phyloP scores from a whole-genome alignment of 78 protist genomes.

The Pigoraptor vietnamica region DNA sequence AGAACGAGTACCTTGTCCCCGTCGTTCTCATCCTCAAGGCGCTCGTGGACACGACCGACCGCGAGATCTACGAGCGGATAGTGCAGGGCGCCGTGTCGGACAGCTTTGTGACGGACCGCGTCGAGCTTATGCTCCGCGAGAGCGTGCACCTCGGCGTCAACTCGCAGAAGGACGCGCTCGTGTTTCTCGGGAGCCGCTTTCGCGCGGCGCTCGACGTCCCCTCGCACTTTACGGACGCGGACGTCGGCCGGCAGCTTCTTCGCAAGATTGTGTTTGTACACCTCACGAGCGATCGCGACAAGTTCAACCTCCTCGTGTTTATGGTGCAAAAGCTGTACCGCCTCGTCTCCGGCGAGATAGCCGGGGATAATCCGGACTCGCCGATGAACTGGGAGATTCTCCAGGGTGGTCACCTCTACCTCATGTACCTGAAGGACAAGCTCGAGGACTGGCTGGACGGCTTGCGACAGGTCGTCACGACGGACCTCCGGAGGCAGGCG shows the following conservation, averaged over 20 bases:
- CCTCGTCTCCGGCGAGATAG: constrained; percentile 54
- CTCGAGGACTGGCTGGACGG: not conserved
- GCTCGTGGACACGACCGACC: constrained; percentile 55
- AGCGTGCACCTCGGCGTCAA: constrained; percentile 1
- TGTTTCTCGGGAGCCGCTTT: constrained; percentile 60
- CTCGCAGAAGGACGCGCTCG: constrained; percentile 35
- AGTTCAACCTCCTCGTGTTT: constrained; percentile 71
- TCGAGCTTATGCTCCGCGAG: constrained; percentile 61
- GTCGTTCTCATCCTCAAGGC: constrained; percentile 63
- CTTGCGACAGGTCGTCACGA: not conserved
- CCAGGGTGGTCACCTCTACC: constrained; percentile 75
- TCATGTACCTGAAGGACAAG: constrained; percentile 16
- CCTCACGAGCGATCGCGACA: constrained; percentile 51
- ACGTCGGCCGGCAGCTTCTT: constrained; percentile 40
- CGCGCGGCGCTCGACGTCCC: not conserved
- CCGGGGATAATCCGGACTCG: constrained; percentile 75
- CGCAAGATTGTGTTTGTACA: constrained; percentile 66
- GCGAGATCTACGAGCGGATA: constrained; percentile 62
- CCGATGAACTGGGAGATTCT: constrained; percentile 73
- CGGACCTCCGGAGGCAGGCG: not conserved
- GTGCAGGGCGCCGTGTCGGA: constrained; percentile 38
- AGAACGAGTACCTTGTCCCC: constrained; percentile 85
- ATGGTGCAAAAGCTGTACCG: constrained; percentile 76
- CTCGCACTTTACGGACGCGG: not conserved
- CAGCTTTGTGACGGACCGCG: constrained; percentile 57